Conservation (phyloP, 1,284 basidiomycete genomes). For the Phellopilus nigrolimitatus region DNA sequence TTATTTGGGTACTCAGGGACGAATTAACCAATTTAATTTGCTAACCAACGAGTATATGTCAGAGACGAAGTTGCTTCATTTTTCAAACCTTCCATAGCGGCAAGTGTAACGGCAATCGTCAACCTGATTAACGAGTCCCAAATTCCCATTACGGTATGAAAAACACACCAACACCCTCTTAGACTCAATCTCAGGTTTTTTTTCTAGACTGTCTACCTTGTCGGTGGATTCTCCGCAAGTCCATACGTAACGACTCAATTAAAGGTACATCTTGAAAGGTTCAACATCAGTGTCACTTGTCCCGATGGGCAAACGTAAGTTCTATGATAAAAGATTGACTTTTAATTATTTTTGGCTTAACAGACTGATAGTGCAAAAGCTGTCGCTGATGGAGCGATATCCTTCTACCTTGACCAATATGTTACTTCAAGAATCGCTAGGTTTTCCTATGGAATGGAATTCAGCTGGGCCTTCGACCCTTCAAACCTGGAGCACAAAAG, state of each 20-base stretch:
- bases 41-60: slow-evolving; percentile 1
- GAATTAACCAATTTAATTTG: slow-evolving; percentile 8
- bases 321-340: slow-evolving; percentile 24
- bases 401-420: slow-evolving; percentile 76
- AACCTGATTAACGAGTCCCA: slow-evolving; percentile 13
- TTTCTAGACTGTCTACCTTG: slow-evolving; percentile 64
- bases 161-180: too few relatives aligned
- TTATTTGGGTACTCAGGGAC: slow-evolving; percentile 60
- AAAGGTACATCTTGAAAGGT: slow-evolving; percentile 53
- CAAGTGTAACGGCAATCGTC: slow-evolving; percentile 37
- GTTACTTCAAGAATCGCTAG: slow-evolving; percentile 71
- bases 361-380: slow-evolving; percentile 59
- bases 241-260: slow-evolving; percentile 74
- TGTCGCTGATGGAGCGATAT: slow-evolving; percentile 73
- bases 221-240: slow-evolving; percentile 74
- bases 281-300: slow-evolving; percentile 56
- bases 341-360: not conserved
- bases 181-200: not conserved
- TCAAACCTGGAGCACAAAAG: slow-evolving; percentile 59
- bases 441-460: slow-evolving; percentile 78
- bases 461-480: slow-evolving; percentile 58
- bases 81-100: slow-evolving; percentile 43
- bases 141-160: slow-evolving; percentile 44
- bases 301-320: slow-evolving; percentile 70
- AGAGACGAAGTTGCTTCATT: slow-evolving; percentile 39